Evolutionary conservation across 208 protist genomes (phyloP), one percentile per base, ranked within the genome.

Genomic region (Acanthamoeba royreba): DNA sequence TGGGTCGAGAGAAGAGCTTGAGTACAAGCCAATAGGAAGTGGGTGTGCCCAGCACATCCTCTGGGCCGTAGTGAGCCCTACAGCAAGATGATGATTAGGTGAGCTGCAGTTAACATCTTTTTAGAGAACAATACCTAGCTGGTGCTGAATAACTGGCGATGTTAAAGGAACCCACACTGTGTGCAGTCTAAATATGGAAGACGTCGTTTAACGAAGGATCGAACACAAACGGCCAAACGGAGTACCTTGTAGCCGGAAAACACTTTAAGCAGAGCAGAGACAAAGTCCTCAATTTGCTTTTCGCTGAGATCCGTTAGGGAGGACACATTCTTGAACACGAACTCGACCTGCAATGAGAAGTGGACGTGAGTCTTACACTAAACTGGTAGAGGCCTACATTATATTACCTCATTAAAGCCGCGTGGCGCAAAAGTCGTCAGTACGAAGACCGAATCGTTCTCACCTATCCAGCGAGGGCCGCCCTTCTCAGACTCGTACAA

Each of bases 321-420:
- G 5, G 45, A 90, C 15, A 81, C 69, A 17, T 47, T 47, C 69
- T 81, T 40, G 55, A 66, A 66, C 19, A 66, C 55, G 19, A 66
- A 66, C 19, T 66, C 25, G 11, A 66, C 55, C 55, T 66, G 49
- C n/a, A n/a, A n/a, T n/a, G n/a, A n/a, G n/a, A n/a, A n/a, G n/a
- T n/a, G n/a, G 17, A 74, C 28, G 63, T 40, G 13, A 74, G 63
- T 11, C 33, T n/a, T 35, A 25, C 79, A 25, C n/a, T 25, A 61
- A 45, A 55, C 9, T 25, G 58, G 31, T 40, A 45, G 15, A 61
- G 22, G 11, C 11, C n/a, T n/a, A n/a, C n/a, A n/a, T n/a, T n/a
- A n/a, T n/a, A n/a, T n/a, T n/a, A 90, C 83, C 40, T 90, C 83
- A 28, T 90, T 90, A 45, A 72, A 90, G 55, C 52, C 83, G 47